Evolutionary conservation across 805 yeast genomes (phyloP).

Genomic region (Yamadazyma phyllophila): DNA sequence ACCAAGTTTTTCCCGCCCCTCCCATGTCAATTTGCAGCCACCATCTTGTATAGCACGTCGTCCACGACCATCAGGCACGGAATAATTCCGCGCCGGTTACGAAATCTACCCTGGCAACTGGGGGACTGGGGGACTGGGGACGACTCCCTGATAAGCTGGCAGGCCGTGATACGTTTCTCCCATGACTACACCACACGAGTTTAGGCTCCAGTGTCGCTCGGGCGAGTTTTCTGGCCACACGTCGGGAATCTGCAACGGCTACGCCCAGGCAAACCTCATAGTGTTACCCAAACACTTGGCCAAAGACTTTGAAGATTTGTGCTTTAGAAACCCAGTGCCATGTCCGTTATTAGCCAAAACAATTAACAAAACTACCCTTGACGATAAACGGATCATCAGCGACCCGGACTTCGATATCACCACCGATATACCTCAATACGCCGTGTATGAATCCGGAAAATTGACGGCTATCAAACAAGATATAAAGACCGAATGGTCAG

Average conservation of each 20-base stretch:
- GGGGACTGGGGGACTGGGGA: conserved; percentile 1
- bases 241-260: conserved; percentile 21
- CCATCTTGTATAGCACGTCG: too few relatives aligned
- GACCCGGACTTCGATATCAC: conserved; percentile 24
- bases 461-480: conserved; percentile 20
- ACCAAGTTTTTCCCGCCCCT: too few relatives aligned
- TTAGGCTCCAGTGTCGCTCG: conserved; percentile 7
- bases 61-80: too few relatives aligned
- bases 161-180: neutral
- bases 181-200: conserved; percentile 4
- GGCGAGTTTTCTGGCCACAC: conserved; percentile 11
- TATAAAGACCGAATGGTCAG: conserved; percentile 30
- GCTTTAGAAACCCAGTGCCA: conserved; percentile 38
- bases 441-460: conserved; percentile 30
- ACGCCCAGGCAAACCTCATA: conserved; percentile 38
- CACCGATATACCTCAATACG: conserved; percentile 35
- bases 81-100: too few relatives aligned
- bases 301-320: conserved; percentile 32
- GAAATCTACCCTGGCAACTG: neutral
- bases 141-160: neutral
- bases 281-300: conserved; percentile 31
- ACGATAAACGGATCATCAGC: neutral
- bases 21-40: too few relatives aligned
- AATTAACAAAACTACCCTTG: neutral
- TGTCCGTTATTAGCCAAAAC: conserved; percentile 36